These are phyloP conservation scores for Gomphus bonarii DNA, from an alignment of 1,284 basidiomycete genomes.

Conservation along the genomic window DNA sequence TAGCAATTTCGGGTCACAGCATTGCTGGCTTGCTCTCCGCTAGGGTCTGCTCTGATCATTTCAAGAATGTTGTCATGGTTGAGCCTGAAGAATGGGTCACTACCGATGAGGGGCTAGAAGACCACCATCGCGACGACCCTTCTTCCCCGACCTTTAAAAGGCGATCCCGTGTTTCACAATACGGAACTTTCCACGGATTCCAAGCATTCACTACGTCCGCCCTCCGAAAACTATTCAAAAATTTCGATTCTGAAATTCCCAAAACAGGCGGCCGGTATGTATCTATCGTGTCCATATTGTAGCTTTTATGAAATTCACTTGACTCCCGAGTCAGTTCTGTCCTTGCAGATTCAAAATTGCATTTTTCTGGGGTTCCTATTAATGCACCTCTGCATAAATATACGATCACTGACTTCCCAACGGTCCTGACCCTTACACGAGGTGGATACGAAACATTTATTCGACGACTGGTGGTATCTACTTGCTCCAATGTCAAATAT, in stretches of 20 bases:
- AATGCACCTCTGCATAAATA: neutral
- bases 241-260: slow-evolving; percentile 1
- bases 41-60: slow-evolving; percentile 15
- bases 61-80: slow-evolving; percentile 15
- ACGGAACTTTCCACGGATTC: slow-evolving; percentile 11
- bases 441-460: neutral
- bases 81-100: slow-evolving; percentile 14
- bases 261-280: slow-evolving; percentile 4
- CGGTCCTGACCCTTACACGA: neutral
- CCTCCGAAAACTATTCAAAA: slow-evolving; percentile 2
- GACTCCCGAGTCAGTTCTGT: neutral
- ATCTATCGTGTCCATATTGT: neutral
- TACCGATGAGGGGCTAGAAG: slow-evolving; percentile 5
- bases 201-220: neutral
- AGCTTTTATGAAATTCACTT: neutral
- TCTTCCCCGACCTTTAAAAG: slow-evolving; percentile 6
- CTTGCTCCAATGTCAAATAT: slow-evolving; percentile 1
- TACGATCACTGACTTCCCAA: neutral
- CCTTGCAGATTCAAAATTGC: neutral
- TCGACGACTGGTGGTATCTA: neutral
- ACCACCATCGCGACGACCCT: slow-evolving; percentile 13
- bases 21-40: slow-evolving; percentile 16
- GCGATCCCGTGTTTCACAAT: slow-evolving; percentile 11
- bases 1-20: slow-evolving; percentile 8
- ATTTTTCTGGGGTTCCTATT: neutral